A percentile compares a stretch with the other conserved stretches of the same genome.
Evolutionary conservation across 2,329 filamentous ascomycete genomes (phyloP).

Genomic region (Monosporascus sp.): DNA sequence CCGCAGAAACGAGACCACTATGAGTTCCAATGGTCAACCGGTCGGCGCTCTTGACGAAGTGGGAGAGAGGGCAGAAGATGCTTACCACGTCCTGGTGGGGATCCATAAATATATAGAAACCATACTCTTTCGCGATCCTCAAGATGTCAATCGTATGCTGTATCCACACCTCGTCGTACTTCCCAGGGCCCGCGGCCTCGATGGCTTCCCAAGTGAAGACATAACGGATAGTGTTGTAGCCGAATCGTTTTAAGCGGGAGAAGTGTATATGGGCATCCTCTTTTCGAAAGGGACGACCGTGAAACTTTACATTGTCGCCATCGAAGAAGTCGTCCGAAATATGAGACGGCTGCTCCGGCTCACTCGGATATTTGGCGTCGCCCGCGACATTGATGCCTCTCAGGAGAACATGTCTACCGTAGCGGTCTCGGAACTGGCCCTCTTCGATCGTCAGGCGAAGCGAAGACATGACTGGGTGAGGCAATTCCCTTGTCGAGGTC

Average conservation of each 20-base stretch:
- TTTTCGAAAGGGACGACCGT: conserved; percentile 75
- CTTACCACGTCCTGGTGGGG: conserved; percentile 93
- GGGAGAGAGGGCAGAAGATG: conserved; percentile 15
- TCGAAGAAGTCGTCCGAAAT: conserved; percentile 78
- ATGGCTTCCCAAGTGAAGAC: conserved; percentile 99
- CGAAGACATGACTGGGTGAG: conserved; percentile 53
- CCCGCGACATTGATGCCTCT: conserved; percentile 91
- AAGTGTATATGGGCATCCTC: conserved; percentile 85
- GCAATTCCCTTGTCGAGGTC: not conserved
- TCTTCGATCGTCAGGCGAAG: conserved; percentile 81
- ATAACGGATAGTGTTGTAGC: conserved; percentile 95
- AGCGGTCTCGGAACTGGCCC: conserved; percentile 71
- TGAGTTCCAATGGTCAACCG: conserved; percentile 19
- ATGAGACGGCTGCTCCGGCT: conserved; percentile 77
- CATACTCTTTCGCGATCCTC: conserved; percentile 78
- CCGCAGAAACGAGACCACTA: conserved; percentile 93
- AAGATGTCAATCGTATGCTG: conserved; percentile 83
- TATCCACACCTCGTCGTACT: conserved; percentile 92
- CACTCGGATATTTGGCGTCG: conserved; percentile 83
- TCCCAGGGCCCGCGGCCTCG: conserved; percentile 82
- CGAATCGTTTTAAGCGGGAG: conserved; percentile 75
- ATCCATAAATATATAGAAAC: conserved; percentile 97
- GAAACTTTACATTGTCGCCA: conserved; percentile 85
- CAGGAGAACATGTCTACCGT: conserved; percentile 80
- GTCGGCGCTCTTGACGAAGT: not conserved